phyloP scores from a whole-genome alignment of 768 basidiomycete species.

The Suillus occidentalis region DNA sequence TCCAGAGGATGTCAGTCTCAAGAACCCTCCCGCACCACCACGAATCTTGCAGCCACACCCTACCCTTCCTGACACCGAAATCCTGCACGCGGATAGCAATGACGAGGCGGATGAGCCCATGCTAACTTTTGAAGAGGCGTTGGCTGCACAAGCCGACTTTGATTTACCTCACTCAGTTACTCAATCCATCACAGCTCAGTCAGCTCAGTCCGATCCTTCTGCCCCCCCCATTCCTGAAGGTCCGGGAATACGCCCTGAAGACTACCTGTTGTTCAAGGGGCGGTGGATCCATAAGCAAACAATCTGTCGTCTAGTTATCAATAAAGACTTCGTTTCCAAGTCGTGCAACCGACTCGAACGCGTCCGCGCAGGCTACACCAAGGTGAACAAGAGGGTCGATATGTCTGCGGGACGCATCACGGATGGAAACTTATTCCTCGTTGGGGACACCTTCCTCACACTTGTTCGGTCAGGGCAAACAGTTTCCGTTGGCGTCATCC shows the following conservation, averaged over 20 bases:
- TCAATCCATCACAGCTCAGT: neutral
- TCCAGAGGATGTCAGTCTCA: neutral
- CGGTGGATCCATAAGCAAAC: slow-evolving; percentile 3
- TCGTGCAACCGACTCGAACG: neutral
- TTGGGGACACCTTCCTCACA: neutral
- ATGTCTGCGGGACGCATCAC: neutral
- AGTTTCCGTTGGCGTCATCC: neutral
- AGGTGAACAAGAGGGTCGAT: neutral
- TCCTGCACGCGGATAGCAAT: too few species aligned
- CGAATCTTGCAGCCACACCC: too few species aligned
- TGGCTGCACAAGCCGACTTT: neutral
- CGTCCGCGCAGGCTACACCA: neutral
- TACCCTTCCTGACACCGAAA: too few species aligned
- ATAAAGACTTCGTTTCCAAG: neutral
- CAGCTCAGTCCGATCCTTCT: neutral
- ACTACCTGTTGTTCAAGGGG: neutral
- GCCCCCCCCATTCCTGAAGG: neutral
- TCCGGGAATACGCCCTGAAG: neutral
- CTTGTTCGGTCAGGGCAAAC: neutral
- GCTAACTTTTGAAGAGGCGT: neutral
- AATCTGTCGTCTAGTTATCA: neutral
- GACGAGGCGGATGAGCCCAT: neutral
- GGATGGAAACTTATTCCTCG: neutral
- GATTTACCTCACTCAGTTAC: neutral
- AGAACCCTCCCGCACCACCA: too few species aligned